Evolutionary conservation across 495 filamentous ascomycete species (phyloP), one percentile per base, ranked within the genome.

Genomic region (Echria macrotheca): DNA sequence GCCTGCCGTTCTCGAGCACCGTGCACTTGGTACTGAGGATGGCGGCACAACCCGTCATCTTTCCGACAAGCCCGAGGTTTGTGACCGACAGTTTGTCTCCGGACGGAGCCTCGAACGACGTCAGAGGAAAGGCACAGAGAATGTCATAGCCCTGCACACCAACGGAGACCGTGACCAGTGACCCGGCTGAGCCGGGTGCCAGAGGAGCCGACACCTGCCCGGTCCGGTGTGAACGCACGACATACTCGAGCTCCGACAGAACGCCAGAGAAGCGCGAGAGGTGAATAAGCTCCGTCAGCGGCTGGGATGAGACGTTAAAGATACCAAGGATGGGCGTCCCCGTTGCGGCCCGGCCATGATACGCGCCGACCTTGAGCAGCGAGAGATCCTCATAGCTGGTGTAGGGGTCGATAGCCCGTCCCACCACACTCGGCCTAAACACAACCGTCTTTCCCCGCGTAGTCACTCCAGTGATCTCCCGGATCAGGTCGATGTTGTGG

Each of bases 31-130:
- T 82, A 7, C 63, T 68, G 1, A 85, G 58, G 11, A 96, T 71
- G 0, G 89, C 93, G 0, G 87, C 90, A 2, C 82, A 81, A 6
- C 89, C 93, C 2, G 89, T 89, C 84, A 97, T 94, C 63, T 95
- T 95, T 12, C 77, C 86, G 18, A 96, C 53, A 3, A 98, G 69
- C 8, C 93, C 93, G 2, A 98, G 65, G n/a, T 84, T 79, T 1
- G 85, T 84, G 10, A 87, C 53, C 48, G 56, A 57, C 3, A 71
- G 68, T 22, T 51, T 59, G 31, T 63, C 63, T 7, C 57, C 60
- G 10, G 61, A 61, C 25, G 69, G 60, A 5, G 79, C 61, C 1
- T 69, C 66, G 54, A 90, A 82, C 0, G 67, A 59, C 1, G 66
- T 64, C 15, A 87, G 58, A 4, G 87, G 85, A 49, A 84, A 85